Evolutionary conservation across 2,329 filamentous ascomycete genomes (phyloP).

Genomic region (Colletotrichum lupini): DNA sequence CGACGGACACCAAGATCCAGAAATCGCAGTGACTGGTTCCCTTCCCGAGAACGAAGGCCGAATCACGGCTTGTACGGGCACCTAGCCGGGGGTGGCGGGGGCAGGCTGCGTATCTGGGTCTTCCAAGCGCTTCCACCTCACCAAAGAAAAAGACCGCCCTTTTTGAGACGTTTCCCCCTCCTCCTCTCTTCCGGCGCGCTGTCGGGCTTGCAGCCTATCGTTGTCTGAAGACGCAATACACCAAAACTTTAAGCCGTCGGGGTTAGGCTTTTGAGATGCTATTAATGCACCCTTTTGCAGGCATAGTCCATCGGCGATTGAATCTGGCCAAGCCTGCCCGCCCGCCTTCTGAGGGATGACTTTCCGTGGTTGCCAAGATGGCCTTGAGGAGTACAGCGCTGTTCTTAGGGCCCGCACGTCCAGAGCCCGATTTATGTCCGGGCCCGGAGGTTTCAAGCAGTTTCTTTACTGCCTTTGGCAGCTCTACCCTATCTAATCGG

Average conservation of each 20-base stretch:
- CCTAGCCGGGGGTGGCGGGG: not conserved
- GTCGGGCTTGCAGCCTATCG: not conserved
- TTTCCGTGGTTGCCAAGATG: constrained; percentile 27
- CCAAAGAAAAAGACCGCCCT: not conserved
- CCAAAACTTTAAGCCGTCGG: constrained; percentile 30
- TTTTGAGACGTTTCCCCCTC: not conserved
- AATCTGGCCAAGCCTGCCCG: constrained; percentile 11
- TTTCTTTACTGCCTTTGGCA: constrained; percentile 10
- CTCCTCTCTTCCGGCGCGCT: not conserved
- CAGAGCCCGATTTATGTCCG: constrained; percentile 34
- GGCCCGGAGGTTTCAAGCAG: not conserved
- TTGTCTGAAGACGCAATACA: not conserved
- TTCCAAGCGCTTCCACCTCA: not conserved
- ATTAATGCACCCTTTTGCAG: not conserved
- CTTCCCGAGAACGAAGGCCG: constrained; percentile 2
- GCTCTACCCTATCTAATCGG: constrained; percentile 32
- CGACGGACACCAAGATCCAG: not conserved
- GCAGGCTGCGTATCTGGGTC: not conserved
- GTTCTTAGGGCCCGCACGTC: not conserved
- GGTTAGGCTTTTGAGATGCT: constrained; percentile 27
- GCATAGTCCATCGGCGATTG: constrained; percentile 31
- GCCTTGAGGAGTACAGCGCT: not conserved
- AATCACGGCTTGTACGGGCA: not conserved
- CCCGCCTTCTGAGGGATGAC: constrained; percentile 3
- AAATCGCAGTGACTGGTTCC: not conserved